Conservation (phyloP, 768 basidiomycete genomes). For the Lanmaoa pseudosensibilis region DNA sequence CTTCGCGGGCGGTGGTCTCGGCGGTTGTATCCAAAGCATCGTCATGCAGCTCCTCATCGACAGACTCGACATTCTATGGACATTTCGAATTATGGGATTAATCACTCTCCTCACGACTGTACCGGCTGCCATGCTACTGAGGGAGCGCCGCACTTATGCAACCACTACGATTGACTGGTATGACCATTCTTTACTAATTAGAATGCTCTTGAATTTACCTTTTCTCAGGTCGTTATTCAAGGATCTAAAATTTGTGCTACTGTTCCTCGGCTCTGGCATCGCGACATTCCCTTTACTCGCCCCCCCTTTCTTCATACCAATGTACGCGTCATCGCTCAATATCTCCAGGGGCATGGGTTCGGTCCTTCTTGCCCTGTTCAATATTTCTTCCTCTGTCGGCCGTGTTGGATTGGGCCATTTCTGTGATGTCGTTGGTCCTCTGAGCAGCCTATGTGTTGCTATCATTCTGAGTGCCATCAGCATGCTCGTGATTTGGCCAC, state of each 20-base stretch:
- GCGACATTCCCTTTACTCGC: constrained; percentile 36
- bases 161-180: constrained; percentile 27
- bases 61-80: constrained; percentile 30
- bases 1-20: constrained; percentile 33
- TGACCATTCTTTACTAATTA: not conserved
- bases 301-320: constrained; percentile 38
- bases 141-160: constrained; percentile 21
- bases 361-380: not conserved
- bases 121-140: constrained; percentile 29
- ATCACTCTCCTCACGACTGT: constrained; percentile 27
- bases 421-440: not conserved
- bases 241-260: constrained; percentile 14
- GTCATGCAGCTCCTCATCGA: constrained; percentile 29
- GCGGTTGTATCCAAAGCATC: constrained; percentile 33
- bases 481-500: not conserved
- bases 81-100: constrained; percentile 34
- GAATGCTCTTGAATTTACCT: not conserved
- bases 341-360: not conserved
- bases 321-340: constrained; percentile 21
- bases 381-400: not conserved
- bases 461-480: not conserved
- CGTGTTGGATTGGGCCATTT: not conserved
- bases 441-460: not conserved
- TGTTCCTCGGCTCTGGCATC: constrained; percentile 35
- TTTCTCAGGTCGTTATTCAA: constrained; percentile 14